These are phyloP conservation scores for Puccinellia tenuiflora DNA, from an alignment of 176 grass and related monocot genomes.

Conservation along the genomic window DNA sequence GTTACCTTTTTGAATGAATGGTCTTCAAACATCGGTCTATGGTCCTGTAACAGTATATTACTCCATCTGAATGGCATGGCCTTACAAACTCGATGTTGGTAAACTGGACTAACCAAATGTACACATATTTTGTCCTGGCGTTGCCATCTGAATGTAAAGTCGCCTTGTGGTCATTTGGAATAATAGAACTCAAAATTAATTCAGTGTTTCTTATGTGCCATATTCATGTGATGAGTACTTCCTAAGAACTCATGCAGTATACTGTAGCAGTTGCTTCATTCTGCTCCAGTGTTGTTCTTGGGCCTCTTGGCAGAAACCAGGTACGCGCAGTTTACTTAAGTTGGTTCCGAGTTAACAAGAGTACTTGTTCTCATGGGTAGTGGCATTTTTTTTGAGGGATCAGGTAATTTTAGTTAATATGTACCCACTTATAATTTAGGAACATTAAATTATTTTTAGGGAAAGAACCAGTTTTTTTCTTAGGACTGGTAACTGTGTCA, in stretches of 20 bases:
- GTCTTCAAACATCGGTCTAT: neutral
- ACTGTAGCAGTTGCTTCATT: constrained; percentile 2
- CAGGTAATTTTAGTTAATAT: neutral
- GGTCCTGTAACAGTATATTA: constrained; percentile 19
- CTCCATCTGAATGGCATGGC: constrained; percentile 10
- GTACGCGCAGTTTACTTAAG: neutral
- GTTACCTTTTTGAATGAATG: constrained; percentile 2
- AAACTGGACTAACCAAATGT: constrained; percentile 32
- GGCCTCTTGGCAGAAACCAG: neutral
- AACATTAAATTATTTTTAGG: neutral
- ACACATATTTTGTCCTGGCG: constrained; percentile 22
- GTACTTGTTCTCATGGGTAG: neutral
- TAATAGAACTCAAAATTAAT: constrained; percentile 17
- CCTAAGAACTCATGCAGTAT: neutral
- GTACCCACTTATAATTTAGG: neutral
- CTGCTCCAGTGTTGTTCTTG: neutral
- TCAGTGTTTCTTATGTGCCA: neutral
- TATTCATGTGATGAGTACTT: neutral
- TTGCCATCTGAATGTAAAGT: constrained; percentile 21
- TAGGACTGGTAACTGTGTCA: neutral
- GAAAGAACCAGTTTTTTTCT: neutral
- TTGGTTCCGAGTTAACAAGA: neutral
- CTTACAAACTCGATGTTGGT: constrained; percentile 26
- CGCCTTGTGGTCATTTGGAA: neutral
- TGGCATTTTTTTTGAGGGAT: too few relatives aligned